Base-by-base conservation (phyloP, 2,329 filamentous ascomycete species). In the Zasmidium cellare region DNA sequence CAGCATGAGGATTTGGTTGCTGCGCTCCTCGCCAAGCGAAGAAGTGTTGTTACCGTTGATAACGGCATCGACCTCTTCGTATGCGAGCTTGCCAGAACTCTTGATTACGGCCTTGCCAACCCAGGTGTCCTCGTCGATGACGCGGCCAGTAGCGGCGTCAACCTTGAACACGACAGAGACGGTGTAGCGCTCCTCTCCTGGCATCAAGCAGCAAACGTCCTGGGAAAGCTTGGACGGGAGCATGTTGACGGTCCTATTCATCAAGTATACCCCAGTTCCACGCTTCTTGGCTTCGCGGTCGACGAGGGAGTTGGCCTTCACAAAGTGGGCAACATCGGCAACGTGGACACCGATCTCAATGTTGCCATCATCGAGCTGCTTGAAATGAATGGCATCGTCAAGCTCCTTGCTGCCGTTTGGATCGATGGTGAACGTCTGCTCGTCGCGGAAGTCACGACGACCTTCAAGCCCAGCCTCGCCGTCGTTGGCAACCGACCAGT, bases 251-350 rank as follows among this genome's bases (percentile, higher is more conserved):
- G 80, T 88, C 79, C 92, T 87, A 79, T 96, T 94, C 78, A 96
- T 89, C 63, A 99, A 82, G 72, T 97, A 96, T 22, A 99, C 94
- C 35, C 92, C 92, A 57, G 92, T 97, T 60, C 93, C 93, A 65
- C 94, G 91, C 83, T 97, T 99, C 84, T 94, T 96, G 11, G 94
- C 94, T 77, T 99, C 94, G 48, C 94, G 89, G 71, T 99, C 94
- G 51, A 97, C 92, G 47, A 97, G 84, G 16, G 92, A 96, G 79
- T 96, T 96, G 49, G 88, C 83, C 82, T 97, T 97, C 74, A 99
- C 91, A 72, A 99, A 99, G 77, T 99, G 91, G 60, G 94, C 88
- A 66, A 97, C 88, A 75, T 99, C 94, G 28, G 93, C 87, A 71
- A 99, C 90, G 76, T 99, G 94, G 57, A 97, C 86, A 78, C 92